Conservation (phyloP, 306 rosid genomes). For the Acacia confusa region DNA sequence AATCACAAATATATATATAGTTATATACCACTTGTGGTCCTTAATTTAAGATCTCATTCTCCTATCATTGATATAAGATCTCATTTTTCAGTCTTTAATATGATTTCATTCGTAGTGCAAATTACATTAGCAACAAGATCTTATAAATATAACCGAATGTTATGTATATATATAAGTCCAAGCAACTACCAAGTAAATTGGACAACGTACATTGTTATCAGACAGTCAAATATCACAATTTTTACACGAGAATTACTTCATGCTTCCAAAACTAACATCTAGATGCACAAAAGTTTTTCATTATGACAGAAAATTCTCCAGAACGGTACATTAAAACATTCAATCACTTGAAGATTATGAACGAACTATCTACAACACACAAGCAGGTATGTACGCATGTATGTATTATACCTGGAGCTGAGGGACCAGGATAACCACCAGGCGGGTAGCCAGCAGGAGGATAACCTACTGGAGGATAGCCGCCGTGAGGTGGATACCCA, state of each 20-base stretch:
- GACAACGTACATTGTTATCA: background rate
- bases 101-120: too few species aligned
- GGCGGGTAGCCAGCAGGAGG: conserved; percentile 63
- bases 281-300: conserved; percentile 2
- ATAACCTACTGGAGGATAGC: conserved; percentile 51
- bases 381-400: background rate
- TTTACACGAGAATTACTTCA: background rate
- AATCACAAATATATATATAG: too few species aligned
- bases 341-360: background rate
- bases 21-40: too few species aligned
- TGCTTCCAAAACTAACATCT: conserved; percentile 1
- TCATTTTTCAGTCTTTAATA: too few species aligned
- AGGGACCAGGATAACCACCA: conserved; percentile 62
- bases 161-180: background rate
- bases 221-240: conserved; percentile 8
- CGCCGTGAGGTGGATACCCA: conserved; percentile 42
- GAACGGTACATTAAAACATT: background rate
- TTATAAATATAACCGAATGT: too few species aligned
- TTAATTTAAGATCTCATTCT: too few species aligned
- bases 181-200: conserved; percentile 2
- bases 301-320: background rate
- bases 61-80: too few species aligned
- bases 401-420: conserved; percentile 55
- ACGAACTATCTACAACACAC: conserved; percentile 5
- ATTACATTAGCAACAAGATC: too few species aligned